Base-by-base conservation (phyloP, 257 asterid genomes). In the Eustoma russellianum region DNA sequence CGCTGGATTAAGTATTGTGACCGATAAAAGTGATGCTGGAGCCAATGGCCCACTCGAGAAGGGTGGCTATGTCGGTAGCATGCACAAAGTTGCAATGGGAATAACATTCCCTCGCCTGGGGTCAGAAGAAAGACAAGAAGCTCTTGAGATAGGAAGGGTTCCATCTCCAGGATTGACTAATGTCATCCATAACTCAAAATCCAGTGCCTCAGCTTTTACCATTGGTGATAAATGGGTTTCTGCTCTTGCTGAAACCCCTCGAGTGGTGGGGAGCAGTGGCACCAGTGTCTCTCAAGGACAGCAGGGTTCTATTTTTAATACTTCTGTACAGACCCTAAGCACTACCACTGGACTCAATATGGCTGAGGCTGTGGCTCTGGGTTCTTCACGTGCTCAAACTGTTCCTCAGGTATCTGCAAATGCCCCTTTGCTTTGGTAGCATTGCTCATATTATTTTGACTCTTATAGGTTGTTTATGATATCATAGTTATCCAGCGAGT, bases 321-420 rank as follows among this genome's bases (percentile, higher is more conserved):
- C 77, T 30, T 56, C 64, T 13, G 50, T 83, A 48, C 52, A 56
- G 72, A 61, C 68, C 54, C 58, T 35, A 44, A 63, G 70, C 73
- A 67, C 75, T 53, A 63, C 81, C 17, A 46, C 63, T 55, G 70
- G 81, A 66, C 84, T 85, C 66, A 85, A 79, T 57, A 85, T 85
- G 95, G 92, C 95, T 52, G 85, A 77, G 75, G 77, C 95, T 61
- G 82, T 85, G 65, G 82, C 82, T 47, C 88, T 77, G 66, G 86
- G 84, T 71, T 73, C 86, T 63, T 73, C 49, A 62, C 95, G 84
- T 61, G 71, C 64, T 69, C 85, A 71, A 59, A 57, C 62, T 52
- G 60, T 59, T 55, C 73, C 94, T 33, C 91, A 81, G 94, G 97
- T 83, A 63, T 50, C 69, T 48, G 19, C 18, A 1, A 2, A 19